These are phyloP conservation scores for Trichoderma atroviride DNA, from an alignment of 2,329 filamentous ascomycete species.

Conservation along the genomic window DNA sequence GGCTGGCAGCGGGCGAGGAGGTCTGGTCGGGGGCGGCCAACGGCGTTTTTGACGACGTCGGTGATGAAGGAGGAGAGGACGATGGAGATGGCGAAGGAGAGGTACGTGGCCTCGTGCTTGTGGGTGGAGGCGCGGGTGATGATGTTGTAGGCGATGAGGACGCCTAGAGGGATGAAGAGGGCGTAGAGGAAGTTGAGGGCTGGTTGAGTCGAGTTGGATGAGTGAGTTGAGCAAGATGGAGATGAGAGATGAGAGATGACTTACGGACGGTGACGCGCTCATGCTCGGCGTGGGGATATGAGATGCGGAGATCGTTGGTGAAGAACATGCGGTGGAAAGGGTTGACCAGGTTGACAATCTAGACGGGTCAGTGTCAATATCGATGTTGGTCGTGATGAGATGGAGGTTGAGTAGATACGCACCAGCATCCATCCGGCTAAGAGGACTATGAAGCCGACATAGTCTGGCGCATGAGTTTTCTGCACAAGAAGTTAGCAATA, in stretches of 20 bases:
- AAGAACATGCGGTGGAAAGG: constrained; percentile 96
- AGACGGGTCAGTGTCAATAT: not conserved
- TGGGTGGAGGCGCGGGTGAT: constrained; percentile 65
- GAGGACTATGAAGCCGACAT: constrained; percentile 75
- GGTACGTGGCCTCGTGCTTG: constrained; percentile 82
- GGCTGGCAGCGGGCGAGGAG: constrained; percentile 79
- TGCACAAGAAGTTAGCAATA: constrained; percentile 43
- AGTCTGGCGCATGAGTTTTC: constrained; percentile 87
- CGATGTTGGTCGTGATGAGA: not conserved
- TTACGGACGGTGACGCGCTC: constrained; percentile 81
- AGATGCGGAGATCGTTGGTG: constrained; percentile 79
- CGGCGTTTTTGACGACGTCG: constrained; percentile 86
- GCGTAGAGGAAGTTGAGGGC: constrained; percentile 80
- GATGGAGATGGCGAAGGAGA: constrained; percentile 78
- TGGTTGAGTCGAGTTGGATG: constrained; percentile 34
- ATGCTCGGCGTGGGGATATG: constrained; percentile 80
- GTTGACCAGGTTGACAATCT: constrained; percentile 53
- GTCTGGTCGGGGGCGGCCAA: constrained; percentile 70
- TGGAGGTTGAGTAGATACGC: constrained; percentile 30
- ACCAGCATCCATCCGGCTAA: constrained; percentile 67
- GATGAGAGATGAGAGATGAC: constrained; percentile 34
- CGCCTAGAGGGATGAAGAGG: constrained; percentile 67
- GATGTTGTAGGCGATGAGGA: constrained; percentile 68
- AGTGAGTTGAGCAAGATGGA: no score
- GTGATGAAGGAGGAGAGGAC: constrained; percentile 81